These are phyloP conservation scores for Penicillium sp. DNA, from an alignment of 2,329 filamentous ascomycete genomes.

Conservation along the genomic window DNA sequence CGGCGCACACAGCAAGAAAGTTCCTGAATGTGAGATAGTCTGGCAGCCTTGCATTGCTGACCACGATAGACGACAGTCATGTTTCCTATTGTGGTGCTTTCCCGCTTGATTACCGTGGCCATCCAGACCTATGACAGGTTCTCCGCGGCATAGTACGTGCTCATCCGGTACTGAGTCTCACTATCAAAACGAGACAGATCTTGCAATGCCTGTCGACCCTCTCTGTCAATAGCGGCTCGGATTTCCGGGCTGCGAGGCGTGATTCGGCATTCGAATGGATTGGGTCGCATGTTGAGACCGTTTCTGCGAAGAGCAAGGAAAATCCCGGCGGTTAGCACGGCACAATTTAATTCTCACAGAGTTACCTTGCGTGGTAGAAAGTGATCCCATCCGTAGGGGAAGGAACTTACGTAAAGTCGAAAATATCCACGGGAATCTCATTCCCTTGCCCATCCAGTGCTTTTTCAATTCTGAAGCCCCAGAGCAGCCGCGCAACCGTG, in stretches of 20 bases:
- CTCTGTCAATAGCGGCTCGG: constrained; percentile 54
- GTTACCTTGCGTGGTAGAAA: background rate
- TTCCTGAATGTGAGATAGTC: background rate
- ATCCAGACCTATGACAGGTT: constrained; percentile 16
- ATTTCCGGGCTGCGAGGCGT: constrained; percentile 55
- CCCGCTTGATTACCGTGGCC: background rate
- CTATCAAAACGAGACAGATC: constrained; percentile 59
- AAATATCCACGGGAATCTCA: constrained; percentile 60
- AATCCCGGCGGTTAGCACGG: constrained; percentile 11
- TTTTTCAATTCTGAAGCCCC: constrained; percentile 59
- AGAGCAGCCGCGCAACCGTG: constrained; percentile 60
- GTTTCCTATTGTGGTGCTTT: background rate
- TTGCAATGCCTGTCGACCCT: constrained; percentile 57
- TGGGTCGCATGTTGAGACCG: constrained; percentile 62
- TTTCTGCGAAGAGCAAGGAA: constrained; percentile 45
- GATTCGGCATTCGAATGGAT: constrained; percentile 60
- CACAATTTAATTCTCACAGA: background rate
- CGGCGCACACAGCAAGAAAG: constrained; percentile 4
- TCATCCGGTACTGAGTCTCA: constrained; percentile 62
- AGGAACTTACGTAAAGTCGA: constrained; percentile 55
- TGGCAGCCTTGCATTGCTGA: background rate
- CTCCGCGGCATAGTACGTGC: constrained; percentile 52
- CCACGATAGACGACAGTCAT: background rate
- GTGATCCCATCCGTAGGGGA: background rate
- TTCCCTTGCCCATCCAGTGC: constrained; percentile 48